phyloP scores from a whole-genome alignment of 2,329 filamentous ascomycete species.

The Botrytis sinoallii region DNA sequence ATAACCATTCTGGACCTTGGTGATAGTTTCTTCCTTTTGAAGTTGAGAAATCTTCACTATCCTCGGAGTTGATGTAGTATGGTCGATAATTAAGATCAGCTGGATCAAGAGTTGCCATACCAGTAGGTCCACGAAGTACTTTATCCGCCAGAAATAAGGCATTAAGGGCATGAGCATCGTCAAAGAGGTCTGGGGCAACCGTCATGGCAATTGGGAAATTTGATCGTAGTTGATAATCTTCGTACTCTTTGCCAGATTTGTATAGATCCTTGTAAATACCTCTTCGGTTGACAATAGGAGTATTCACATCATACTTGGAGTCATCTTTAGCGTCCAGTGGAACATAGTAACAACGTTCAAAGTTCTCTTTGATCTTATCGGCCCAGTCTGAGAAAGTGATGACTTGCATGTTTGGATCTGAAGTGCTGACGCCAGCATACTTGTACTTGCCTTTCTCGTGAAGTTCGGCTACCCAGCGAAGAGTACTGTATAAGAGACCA shows the following conservation, averaged over 20 bases:
- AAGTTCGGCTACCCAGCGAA: constrained; percentile 74
- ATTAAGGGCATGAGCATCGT: constrained; percentile 70
- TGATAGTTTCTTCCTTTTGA: constrained; percentile 97
- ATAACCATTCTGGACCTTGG: constrained; percentile 96
- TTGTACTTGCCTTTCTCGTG: constrained; percentile 67
- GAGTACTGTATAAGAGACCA: constrained; percentile 84
- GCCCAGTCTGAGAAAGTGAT: constrained; percentile 81
- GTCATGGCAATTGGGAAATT: constrained; percentile 97
- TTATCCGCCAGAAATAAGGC: constrained; percentile 79
- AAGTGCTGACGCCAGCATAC: constrained; percentile 67
- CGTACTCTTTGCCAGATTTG: constrained; percentile 88
- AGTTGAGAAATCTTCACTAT: constrained; percentile 86
- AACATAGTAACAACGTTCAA: constrained; percentile 90
- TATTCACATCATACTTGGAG: constrained; percentile 73
- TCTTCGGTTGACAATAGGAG: constrained; percentile 76
- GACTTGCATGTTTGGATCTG: constrained; percentile 47
- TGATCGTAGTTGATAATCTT: constrained; percentile 92
- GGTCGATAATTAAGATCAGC: constrained; percentile 89
- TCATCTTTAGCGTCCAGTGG: constrained; percentile 70
- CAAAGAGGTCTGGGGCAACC: constrained; percentile 85
- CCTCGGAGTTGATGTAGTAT: constrained; percentile 92
- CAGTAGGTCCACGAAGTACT: constrained; percentile 77
- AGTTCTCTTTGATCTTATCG: constrained; percentile 73
- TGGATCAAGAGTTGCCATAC: constrained; percentile 95
- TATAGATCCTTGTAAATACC: constrained; percentile 99